Evolutionary conservation across 2,329 filamentous ascomycete species (phyloP).

Genomic region (Calonectria henricotiae): DNA sequence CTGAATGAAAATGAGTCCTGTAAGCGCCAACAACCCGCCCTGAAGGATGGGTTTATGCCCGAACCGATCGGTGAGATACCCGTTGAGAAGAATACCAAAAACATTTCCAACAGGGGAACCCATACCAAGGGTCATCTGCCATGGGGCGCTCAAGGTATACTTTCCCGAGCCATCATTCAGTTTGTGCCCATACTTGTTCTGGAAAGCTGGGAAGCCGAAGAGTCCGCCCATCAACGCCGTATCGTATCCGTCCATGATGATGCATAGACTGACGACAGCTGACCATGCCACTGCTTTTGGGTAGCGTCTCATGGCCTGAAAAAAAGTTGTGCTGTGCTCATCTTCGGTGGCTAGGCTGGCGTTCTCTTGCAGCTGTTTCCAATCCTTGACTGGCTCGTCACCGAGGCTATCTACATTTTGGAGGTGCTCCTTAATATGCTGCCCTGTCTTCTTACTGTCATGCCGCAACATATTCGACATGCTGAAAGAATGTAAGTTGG

Average conservation of each 20-base stretch:
- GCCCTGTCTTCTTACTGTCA: background rate
- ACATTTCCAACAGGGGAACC: conserved; percentile 62
- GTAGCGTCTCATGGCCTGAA: background rate
- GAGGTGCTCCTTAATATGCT: background rate
- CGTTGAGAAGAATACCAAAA: conserved; percentile 43
- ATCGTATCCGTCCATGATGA: conserved; percentile 60
- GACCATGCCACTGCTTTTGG: conserved; percentile 28
- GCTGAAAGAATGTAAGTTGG: background rate
- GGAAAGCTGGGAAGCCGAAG: conserved; percentile 57
- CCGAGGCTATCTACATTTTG: background rate
- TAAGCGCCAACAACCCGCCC: conserved; percentile 60
- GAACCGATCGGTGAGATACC: conserved; percentile 41
- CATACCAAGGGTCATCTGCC: conserved; percentile 66
- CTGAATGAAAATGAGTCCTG: conserved; percentile 44
- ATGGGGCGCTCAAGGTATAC: conserved; percentile 60
- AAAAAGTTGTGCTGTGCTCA: conserved; percentile 12
- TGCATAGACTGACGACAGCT: conserved; percentile 45
- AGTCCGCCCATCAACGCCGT: conserved; percentile 54
- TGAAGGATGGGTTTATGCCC: conserved; percentile 68
- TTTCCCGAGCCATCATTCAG: conserved; percentile 29
- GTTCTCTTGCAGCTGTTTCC: background rate
- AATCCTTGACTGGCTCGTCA: conserved; percentile 1
- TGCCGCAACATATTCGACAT: background rate
- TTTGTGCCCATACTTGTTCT: conserved; percentile 47
- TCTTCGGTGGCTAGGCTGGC: conserved; percentile 6